Base-by-base conservation (phyloP, 805 yeast species). In the Candida glaebosa region DNA sequence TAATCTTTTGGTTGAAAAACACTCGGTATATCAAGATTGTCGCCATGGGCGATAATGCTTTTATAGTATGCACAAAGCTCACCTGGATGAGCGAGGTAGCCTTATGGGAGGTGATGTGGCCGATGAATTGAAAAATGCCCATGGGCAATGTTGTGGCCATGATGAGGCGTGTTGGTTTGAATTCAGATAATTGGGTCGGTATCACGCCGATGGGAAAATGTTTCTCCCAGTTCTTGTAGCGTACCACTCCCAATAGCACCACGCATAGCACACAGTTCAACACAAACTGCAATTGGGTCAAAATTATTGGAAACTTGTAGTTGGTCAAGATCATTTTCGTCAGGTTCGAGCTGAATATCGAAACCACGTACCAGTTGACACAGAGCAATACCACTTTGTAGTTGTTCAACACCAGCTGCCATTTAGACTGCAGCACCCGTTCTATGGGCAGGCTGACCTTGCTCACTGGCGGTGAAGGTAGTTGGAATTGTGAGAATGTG, bases 51-150 rank as follows among this genome's bases (percentile, higher is more conserved):
- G 95, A 83, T 30, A 91, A 69, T 2, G 96, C 93, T 66, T 93
- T 93, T 52, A 91, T 82, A 6, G 97, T 89, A 61, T 91, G 97
- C 16, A 93, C 97, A 49, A 90, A 67, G 4, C 96, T 86, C n/a
- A 93, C 96, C 0, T 96, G 96, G 39, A 93, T 87, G 46, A 86
- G 62, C 2, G 90, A 77, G 2, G 96, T 89, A n/a, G 98, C 91
- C 57, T 86, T 85, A 59, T 90, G 96, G 5, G 95, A 79, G 10
- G 95, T 79, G 47, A 90, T 80, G 61, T 91, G 98, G 16, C 98
- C 99, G 16, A 83, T 69, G 50, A 91, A 86, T 67, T 91, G 98
- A 66, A 91, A 93, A 46, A 82, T 69, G 5, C 97, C 98, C 96
- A 91, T 88, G 15, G 98, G 98, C 17, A 87, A 76, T 0, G 96